phyloP scores from a whole-genome alignment of 2,329 filamentous ascomycete species.

The Talaromyces sp. region DNA sequence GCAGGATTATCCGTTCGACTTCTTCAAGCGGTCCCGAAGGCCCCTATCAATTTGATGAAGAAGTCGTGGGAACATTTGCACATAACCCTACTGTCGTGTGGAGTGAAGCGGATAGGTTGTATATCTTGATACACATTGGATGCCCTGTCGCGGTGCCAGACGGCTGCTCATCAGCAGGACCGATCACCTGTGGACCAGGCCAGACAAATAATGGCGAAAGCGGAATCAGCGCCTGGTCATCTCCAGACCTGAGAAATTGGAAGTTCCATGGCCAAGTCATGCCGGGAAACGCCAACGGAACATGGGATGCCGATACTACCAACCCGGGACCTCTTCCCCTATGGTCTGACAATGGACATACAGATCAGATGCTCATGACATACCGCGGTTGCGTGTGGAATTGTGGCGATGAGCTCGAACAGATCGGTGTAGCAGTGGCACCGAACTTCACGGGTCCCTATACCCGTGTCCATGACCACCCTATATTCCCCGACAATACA shows the following conservation, averaged over 20 bases:
- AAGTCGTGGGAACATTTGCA: constrained; percentile 42
- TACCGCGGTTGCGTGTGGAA: constrained; percentile 21
- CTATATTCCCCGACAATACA: constrained; percentile 24
- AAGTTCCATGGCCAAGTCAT: constrained; percentile 15
- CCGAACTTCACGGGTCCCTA: constrained; percentile 20
- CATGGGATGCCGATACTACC: constrained; percentile 20
- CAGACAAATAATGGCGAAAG: constrained; percentile 19
- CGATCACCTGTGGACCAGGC: constrained; percentile 18
- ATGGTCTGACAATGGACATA: background rate
- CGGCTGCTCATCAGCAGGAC: constrained; percentile 19
- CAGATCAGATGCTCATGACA: constrained; percentile 15
- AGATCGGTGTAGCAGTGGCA: constrained; percentile 21
- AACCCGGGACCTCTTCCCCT: constrained; percentile 18
- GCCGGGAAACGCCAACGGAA: constrained; percentile 7
- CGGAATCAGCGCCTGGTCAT: constrained; percentile 19
- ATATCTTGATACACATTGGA: constrained; percentile 48
- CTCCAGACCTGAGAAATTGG: constrained; percentile 18
- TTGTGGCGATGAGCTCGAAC: constrained; percentile 17
- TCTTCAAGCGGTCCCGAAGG: constrained; percentile 43
- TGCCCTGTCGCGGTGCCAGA: constrained; percentile 29
- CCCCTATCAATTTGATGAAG: constrained; percentile 43
- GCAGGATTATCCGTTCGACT: constrained; percentile 46
- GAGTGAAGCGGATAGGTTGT: constrained; percentile 44
- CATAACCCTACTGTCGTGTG: constrained; percentile 49
- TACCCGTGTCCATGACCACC: constrained; percentile 19